phyloP scores from a whole-genome alignment of 2,329 filamentous ascomycete genomes.

The Alternaria novae-zelandiae region DNA sequence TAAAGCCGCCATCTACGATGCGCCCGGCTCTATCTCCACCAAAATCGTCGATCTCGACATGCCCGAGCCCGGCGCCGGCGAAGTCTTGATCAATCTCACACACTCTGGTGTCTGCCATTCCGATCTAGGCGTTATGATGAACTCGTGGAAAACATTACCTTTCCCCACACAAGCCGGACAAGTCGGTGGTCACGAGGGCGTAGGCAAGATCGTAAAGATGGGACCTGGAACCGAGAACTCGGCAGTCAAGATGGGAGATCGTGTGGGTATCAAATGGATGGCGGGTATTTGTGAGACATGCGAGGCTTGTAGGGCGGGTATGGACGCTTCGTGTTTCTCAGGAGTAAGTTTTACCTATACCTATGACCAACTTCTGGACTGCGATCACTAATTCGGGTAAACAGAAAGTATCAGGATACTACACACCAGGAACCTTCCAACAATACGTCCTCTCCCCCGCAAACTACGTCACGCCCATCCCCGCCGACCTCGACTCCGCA shows the following conservation, averaged over 20 bases:
- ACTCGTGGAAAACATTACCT: constrained; percentile 63
- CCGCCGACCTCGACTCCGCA: constrained; percentile 64
- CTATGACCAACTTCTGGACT: not conserved
- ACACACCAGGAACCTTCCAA: constrained; percentile 74
- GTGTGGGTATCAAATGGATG: constrained; percentile 75
- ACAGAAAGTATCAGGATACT: constrained; percentile 67
- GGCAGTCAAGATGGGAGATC: constrained; percentile 68
- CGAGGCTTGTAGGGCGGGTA: constrained; percentile 52
- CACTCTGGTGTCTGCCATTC: constrained; percentile 71
- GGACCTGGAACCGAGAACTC: constrained; percentile 64
- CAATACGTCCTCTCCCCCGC: constrained; percentile 70
- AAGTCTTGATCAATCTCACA: constrained; percentile 68
- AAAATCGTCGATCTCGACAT: constrained; percentile 69
- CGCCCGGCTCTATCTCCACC: constrained; percentile 69
- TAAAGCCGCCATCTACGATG: constrained; percentile 69
- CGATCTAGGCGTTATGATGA: constrained; percentile 61
- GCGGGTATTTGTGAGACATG: constrained; percentile 59
- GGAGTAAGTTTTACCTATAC: constrained; percentile 30
- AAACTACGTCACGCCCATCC: constrained; percentile 73
- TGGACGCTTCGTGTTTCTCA: constrained; percentile 45
- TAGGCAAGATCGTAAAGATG: constrained; percentile 69
- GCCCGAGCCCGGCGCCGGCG: constrained; percentile 67
- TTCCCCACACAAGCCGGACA: constrained; percentile 66
- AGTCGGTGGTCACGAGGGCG: constrained; percentile 73
- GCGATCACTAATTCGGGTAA: not conserved